Evolutionary conservation across 2,329 filamentous ascomycete genomes (phyloP).

Genomic region (Aspergillus pseudotamarii): DNA sequence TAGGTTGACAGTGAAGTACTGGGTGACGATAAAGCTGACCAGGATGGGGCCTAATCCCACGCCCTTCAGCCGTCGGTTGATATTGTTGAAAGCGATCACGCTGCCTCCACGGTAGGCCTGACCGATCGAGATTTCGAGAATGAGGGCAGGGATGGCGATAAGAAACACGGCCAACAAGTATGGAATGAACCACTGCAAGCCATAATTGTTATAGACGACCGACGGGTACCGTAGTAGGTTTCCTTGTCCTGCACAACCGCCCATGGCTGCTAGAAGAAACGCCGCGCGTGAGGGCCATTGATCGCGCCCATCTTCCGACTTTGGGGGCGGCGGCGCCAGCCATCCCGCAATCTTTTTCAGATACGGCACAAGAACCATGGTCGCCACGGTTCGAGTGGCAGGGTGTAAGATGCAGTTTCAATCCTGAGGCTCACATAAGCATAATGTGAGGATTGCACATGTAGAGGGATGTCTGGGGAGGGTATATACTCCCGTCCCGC

Average conservation of each 20-base stretch:
- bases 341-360: constrained; percentile 28
- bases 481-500: neutral
- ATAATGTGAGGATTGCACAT: neutral
- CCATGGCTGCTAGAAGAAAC: constrained; percentile 62
- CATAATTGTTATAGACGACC: constrained; percentile 62
- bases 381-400: neutral
- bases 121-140: constrained; percentile 57
- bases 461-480: neutral
- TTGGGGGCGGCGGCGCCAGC: constrained; percentile 35
- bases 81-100: constrained; percentile 58
- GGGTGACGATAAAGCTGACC: constrained; percentile 58
- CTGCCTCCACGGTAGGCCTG: constrained; percentile 60
- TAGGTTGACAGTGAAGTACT: constrained; percentile 60
- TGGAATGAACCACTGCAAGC: constrained; percentile 63
- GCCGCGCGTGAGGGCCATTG: constrained; percentile 59
- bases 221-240: constrained; percentile 62
- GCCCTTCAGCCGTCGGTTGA: constrained; percentile 57
- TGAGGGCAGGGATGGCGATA: constrained; percentile 59
- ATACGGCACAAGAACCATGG: constrained; percentile 16
- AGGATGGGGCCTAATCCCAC: constrained; percentile 57
- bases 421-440: neutral
- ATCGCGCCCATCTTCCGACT: constrained; percentile 51
- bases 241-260: constrained; percentile 61
- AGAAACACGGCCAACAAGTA: constrained; percentile 59
- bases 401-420: too few species aligned